Evolutionary conservation across 257 asterid species (phyloP), one percentile per base, ranked within the genome.

Genomic region (Linaria vulgaris): DNA sequence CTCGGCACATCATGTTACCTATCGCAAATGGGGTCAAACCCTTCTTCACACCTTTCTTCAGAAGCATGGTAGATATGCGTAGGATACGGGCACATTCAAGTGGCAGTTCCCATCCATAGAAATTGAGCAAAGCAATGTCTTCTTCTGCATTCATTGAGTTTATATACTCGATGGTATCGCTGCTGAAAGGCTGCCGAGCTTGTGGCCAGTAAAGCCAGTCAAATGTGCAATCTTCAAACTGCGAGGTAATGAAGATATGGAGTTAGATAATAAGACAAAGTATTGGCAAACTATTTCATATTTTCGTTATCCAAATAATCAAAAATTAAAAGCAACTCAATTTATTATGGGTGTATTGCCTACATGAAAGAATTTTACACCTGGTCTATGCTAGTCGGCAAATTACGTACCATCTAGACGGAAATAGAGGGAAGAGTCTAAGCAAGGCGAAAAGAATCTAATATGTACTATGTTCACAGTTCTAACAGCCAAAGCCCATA

Each of bases 21-120:
- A 82, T 82, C 54, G 71, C 72, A 63, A 67, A 78, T 27, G 84
- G 79, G 9, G 85, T 72, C 14, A 82, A 75, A 23, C 79, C 72
- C 68, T 69, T 79, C 30, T 66, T 64, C 15, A 70, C 81, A 39
- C 85, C 78, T 57, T 57, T 57, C 15, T 57, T 41, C 16, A 57
- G 63, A 37, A 57, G 63, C 63, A 57, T 57, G 45, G 63, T 57
- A 25, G 63, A 57, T 48, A 57, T 37, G 17, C 48, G 48, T 6
- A 82, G 61, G 38, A 70, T 63, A 19, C 81, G 76, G 19, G 85
- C 83, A 61, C 73, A 74, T 69, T 76, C 80, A 56, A 66, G 27
- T 34, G 84, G 77, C 9, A 79, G 65, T 4, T 79, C 77, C 84
- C 84, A 79, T 14, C 81, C 84, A 43, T 76, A 75, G 69, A 79